phyloP scores from a whole-genome alignment of 1,139 yeast species.

The Geotrichum phurueaensis region DNA sequence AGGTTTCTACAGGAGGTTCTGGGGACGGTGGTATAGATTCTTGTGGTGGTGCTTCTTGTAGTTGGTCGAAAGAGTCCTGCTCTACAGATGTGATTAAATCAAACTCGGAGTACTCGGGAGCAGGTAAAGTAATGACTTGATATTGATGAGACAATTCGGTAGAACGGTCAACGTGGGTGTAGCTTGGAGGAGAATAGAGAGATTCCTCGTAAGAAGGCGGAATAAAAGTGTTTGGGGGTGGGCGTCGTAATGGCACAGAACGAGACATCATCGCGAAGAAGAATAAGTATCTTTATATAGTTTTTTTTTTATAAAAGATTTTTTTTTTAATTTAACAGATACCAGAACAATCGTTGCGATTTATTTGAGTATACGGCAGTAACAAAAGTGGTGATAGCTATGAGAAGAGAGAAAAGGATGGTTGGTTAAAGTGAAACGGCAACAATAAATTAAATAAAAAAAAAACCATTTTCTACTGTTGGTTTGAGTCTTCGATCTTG shows the following conservation, averaged over 20 bases:
- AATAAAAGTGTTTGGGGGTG: background rate
- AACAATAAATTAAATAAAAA: too few species aligned
- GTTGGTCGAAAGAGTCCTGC: background rate
- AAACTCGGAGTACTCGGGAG: background rate
- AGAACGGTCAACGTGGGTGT: background rate
- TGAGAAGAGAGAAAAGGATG: too few species aligned
- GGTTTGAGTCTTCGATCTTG: too few species aligned
- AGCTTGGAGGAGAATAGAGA: background rate
- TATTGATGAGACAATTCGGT: background rate
- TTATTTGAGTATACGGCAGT: too few species aligned
- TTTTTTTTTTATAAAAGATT: background rate
- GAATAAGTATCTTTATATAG: background rate
- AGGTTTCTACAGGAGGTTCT: background rate
- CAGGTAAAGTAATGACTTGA: background rate
- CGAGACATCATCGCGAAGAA: background rate
- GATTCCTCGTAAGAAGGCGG: background rate
- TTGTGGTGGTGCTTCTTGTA: background rate
- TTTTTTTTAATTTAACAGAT: too few species aligned
- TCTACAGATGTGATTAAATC: background rate
- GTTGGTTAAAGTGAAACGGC: too few species aligned
- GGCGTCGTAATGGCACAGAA: background rate
- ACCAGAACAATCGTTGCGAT: background rate
- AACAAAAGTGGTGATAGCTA: too few species aligned
- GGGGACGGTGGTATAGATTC: background rate
- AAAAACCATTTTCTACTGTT: too few species aligned